A percentile compares a stretch with the other conserved stretches of the same genome.
Conservation (phyloP, 129 eudicot species). For the Ambrosia artemisiifolia region DNA sequence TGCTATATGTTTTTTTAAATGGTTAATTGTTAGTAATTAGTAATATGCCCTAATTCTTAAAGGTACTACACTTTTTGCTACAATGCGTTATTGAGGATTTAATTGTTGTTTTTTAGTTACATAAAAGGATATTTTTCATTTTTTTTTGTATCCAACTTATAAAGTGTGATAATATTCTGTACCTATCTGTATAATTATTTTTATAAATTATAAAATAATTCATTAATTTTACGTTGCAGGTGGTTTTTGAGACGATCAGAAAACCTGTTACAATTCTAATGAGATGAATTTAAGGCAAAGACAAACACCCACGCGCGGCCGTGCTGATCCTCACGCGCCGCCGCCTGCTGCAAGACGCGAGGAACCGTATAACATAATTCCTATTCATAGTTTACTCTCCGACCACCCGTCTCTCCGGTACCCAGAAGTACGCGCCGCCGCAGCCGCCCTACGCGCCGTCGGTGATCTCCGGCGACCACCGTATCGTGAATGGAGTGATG, state of each 20-base stretch:
- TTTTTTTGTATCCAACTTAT: too few relatives aligned
- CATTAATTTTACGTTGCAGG: constrained; percentile 24
- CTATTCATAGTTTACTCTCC: constrained; percentile 56
- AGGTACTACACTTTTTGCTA: background rate
- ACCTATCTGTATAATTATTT: background rate
- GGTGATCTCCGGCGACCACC: constrained; percentile 85
- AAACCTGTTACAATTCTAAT: constrained; percentile 13
- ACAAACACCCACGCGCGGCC: constrained; percentile 62
- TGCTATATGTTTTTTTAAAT: background rate
- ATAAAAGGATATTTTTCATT: too few relatives aligned
- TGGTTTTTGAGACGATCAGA: constrained; percentile 20
- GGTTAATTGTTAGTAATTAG: background rate
- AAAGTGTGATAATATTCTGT: background rate
- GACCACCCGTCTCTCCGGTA: constrained; percentile 79
- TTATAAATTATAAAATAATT: background rate
- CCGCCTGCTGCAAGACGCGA: constrained; percentile 21
- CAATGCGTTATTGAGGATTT: background rate
- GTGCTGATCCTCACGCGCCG: constrained; percentile 42
- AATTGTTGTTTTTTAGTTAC: background rate
- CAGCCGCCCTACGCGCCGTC: constrained; percentile 59
- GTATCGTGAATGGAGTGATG: constrained; percentile 52
- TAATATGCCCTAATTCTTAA: background rate
- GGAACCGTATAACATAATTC: constrained; percentile 65
- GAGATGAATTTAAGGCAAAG: constrained; percentile 73
- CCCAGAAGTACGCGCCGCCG: constrained; percentile 89